These are phyloP conservation scores for Acanthamoeba lenticulata DNA, from an alignment of 208 protist species.

Conservation along the genomic window DNA sequence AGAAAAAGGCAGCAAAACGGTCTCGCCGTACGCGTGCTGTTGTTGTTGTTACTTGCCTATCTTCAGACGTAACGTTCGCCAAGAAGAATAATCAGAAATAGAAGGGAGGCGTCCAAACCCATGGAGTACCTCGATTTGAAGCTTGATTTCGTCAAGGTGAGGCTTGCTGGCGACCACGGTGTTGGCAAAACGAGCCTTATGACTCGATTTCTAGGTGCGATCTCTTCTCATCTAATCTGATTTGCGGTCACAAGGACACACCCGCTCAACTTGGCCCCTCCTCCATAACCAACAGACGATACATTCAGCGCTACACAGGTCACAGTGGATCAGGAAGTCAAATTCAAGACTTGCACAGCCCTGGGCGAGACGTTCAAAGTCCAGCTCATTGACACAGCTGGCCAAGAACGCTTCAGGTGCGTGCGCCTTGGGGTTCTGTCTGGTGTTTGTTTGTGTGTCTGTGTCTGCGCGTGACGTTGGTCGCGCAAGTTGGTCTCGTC, in stretches of 20 bases:
- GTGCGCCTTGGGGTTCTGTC: neutral
- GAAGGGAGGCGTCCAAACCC: too few species aligned
- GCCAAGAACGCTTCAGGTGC: conserved; percentile 28
- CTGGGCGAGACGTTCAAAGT: conserved; percentile 12
- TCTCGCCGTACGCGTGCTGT: too few species aligned
- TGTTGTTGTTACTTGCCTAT: too few species aligned
- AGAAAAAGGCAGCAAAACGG: too few species aligned
- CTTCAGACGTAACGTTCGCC: too few species aligned
- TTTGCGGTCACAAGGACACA: neutral
- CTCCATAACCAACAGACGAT: neutral
- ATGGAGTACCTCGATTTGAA: neutral
- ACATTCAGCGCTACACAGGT: neutral
- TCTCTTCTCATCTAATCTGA: neutral
- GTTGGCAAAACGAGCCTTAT: neutral
- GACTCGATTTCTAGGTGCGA: neutral
- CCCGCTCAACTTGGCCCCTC: neutral
- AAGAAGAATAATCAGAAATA: too few species aligned
- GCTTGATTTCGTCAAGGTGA: neutral
- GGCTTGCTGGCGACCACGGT: neutral
- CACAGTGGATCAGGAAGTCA: conserved; percentile 9
- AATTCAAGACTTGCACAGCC: neutral
- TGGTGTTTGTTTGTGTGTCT: neutral
- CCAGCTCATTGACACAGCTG: conserved; percentile 24
- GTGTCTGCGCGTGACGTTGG: neutral
- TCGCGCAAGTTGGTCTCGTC: too few species aligned